Conservation (phyloP, 73 alveolate genomes). For the Paramecium pentaurelia region DNA sequence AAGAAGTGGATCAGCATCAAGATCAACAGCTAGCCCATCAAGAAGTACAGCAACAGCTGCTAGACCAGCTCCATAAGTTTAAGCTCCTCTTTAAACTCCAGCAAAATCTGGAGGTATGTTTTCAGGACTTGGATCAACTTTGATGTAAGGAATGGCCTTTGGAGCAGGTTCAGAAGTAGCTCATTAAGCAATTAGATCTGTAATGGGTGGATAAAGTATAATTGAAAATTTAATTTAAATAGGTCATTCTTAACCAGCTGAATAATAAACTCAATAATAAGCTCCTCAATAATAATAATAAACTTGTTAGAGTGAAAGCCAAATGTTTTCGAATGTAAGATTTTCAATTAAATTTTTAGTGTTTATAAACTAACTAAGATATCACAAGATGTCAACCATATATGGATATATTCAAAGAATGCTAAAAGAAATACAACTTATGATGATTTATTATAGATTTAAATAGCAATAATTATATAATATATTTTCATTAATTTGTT, state of each 20-base stretch:
- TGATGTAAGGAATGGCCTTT: slow-evolving; percentile 78
- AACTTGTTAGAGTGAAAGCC: slow-evolving; percentile 36
- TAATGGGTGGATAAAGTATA: slow-evolving; percentile 50
- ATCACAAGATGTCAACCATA: slow-evolving; percentile 70
- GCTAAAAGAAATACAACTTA: slow-evolving; percentile 54
- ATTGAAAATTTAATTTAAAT: neutral
- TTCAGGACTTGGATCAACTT: slow-evolving; percentile 71
- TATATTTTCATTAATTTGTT: neutral
- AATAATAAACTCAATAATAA: slow-evolving; percentile 24
- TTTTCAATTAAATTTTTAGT: slow-evolving; percentile 23
- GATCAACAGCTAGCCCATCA: slow-evolving; percentile 54
- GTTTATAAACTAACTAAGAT: slow-evolving; percentile 59
- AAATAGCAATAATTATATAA: neutral
- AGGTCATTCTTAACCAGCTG: slow-evolving; percentile 41
- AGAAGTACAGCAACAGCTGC: slow-evolving; percentile 61
- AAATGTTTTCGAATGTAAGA: slow-evolving; percentile 49
- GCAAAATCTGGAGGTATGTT: slow-evolving; percentile 65
- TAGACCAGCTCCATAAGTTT: slow-evolving; percentile 56
- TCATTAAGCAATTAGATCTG: slow-evolving; percentile 74
- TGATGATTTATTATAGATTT: neutral
- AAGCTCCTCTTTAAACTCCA: slow-evolving; percentile 48
- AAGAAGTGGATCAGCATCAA: slow-evolving; percentile 45
- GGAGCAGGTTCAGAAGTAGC: slow-evolving; percentile 84
- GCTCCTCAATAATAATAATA: slow-evolving; percentile 6
- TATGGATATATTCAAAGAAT: slow-evolving; percentile 65